Conservation (phyloP, 2,329 filamentous ascomycete species). For the Beauveria sp. region DNA sequence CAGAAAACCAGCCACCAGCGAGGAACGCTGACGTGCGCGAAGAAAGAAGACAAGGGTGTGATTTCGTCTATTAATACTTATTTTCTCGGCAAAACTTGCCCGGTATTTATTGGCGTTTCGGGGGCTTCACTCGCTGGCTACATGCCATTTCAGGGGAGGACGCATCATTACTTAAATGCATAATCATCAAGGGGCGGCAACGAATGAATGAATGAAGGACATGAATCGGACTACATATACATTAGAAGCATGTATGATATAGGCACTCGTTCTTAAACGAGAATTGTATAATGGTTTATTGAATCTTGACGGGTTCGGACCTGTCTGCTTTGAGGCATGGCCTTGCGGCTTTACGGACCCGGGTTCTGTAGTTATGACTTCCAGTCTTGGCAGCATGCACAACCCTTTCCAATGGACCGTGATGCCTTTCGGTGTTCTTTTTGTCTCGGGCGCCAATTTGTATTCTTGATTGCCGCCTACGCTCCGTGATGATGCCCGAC, state of each 20-base stretch:
- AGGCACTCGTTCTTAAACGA: neutral
- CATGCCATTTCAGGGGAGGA: neutral
- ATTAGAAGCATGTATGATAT: neutral
- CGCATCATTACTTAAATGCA: neutral
- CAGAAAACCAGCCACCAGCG: conserved; percentile 13
- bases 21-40: neutral
- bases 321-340: no score
- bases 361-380: neutral
- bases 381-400: neutral
- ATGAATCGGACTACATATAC: neutral
- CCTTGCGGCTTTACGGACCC: neutral
- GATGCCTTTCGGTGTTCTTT: neutral
- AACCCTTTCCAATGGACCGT: neutral
- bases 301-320: neutral
- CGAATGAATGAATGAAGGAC: neutral
- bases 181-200: neutral
- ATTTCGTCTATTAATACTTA: neutral
- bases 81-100: neutral
- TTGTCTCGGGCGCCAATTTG: neutral
- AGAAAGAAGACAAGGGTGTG: neutral
- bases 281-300: neutral
- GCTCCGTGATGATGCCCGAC: neutral
- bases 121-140: neutral
- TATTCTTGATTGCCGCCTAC: neutral
- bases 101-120: conserved; percentile 5